Percentiles rank a stretch among this genome's conserved stretches.
phyloP scores from a whole-genome alignment of 179 eudicot species.

The Drosera spatulata region DNA sequence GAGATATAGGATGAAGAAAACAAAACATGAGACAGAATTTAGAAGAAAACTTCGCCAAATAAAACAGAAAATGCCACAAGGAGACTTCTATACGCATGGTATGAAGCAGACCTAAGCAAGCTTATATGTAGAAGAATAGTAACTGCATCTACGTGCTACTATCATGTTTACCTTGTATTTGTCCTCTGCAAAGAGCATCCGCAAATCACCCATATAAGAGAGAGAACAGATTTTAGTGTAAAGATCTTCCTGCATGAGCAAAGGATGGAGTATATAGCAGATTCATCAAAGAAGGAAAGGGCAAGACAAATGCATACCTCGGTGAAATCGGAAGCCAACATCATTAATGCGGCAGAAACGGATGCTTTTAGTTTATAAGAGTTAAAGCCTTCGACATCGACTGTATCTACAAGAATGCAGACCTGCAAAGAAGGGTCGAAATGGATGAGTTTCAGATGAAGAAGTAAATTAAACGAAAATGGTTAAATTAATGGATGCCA shows the following conservation, averaged over 20 bases:
- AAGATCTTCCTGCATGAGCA: slow-evolving; percentile 51
- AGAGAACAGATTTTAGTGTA: slow-evolving; percentile 86
- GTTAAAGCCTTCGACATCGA: slow-evolving; percentile 50
- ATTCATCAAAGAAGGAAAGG: neutral
- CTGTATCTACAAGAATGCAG: slow-evolving; percentile 52
- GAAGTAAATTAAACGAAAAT: neutral
- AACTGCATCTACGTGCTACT: neutral
- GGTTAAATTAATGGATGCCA: neutral
- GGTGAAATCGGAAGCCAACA: slow-evolving; percentile 57
- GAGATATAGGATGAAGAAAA: no score
- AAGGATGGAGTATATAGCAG: slow-evolving; percentile 5
- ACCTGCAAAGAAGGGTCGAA: slow-evolving; percentile 29
- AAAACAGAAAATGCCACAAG: no score
- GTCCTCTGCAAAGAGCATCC: slow-evolving; percentile 98
- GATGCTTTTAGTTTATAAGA: slow-evolving; percentile 68
- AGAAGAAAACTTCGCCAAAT: no score
- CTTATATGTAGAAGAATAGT: no score
- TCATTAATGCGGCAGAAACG: slow-evolving; percentile 75
- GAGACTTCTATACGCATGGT: no score
- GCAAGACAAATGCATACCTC: slow-evolving; percentile 45
- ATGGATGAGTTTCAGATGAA: neutral
- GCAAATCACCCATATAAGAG: slow-evolving; percentile 86
- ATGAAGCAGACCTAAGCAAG: no score
- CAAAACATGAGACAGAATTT: no score
- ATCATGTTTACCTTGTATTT: slow-evolving; percentile 55